Conservation (phyloP, 257 asterid species). For the Nicotiana noctiflora region DNA sequence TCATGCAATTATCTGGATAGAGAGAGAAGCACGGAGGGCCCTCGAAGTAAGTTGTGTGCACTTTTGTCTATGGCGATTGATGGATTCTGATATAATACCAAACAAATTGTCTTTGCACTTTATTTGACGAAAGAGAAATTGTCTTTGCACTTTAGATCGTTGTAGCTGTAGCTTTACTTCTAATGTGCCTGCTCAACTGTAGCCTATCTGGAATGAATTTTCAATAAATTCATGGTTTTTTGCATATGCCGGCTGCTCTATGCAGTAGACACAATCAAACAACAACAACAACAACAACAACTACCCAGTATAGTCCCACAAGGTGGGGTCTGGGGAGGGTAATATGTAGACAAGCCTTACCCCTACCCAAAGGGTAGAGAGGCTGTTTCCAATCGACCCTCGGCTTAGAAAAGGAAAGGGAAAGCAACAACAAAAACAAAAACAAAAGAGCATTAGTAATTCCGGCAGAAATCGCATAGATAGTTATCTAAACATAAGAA, state of each 20-base stretch:
- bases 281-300: too few relatives aligned
- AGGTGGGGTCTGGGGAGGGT: too few relatives aligned
- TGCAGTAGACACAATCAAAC: background rate
- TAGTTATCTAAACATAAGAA: too few relatives aligned
- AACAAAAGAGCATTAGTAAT: too few relatives aligned
- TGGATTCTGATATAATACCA: background rate
- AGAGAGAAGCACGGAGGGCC: conserved; percentile 69
- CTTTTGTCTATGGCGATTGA: background rate
- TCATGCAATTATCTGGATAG: conserved; percentile 80
- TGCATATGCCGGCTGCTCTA: background rate
- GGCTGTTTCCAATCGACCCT: too few relatives aligned
- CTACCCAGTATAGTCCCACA: too few relatives aligned
- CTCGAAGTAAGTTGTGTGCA: conserved; percentile 45
- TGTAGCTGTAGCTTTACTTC: background rate
- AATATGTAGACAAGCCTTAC: too few relatives aligned
- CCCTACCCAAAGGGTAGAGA: too few relatives aligned
- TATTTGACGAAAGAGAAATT: background rate
- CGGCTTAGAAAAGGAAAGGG: too few relatives aligned
- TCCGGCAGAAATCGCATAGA: too few relatives aligned
- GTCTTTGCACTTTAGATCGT: background rate
- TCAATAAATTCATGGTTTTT: background rate
- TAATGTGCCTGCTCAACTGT: background rate
- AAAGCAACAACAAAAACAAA: too few relatives aligned
- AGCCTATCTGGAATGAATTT: background rate
- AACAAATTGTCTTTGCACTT: background rate